Conservation (phyloP, 1,284 basidiomycete species). For the Tylopilus sp. region DNA sequence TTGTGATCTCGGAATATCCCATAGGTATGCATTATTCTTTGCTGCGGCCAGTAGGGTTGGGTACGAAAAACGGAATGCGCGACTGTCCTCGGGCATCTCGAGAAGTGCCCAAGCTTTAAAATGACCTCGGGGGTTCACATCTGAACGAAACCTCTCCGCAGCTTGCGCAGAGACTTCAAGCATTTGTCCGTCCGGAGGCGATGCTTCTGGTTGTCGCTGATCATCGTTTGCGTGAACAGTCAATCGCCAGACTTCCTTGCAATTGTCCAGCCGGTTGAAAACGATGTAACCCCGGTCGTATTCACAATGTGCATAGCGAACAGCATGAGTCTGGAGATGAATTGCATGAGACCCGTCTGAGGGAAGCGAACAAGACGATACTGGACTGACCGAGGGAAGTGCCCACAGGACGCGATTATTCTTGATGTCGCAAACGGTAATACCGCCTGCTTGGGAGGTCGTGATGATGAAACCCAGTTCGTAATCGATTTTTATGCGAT, state of each 20-base stretch:
- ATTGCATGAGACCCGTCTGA: constrained; percentile 14
- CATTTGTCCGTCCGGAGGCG: constrained; percentile 52
- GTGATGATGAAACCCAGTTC: constrained; percentile 65
- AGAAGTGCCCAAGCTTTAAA: constrained; percentile 72
- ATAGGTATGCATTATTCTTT: constrained; percentile 61
- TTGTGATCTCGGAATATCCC: constrained; percentile 64
- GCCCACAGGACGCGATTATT: constrained; percentile 65
- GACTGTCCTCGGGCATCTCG: constrained; percentile 54
- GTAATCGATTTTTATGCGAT: constrained; percentile 82
- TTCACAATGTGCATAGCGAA: constrained; percentile 75
- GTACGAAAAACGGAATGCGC: constrained; percentile 76
- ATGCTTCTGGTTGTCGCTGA: constrained; percentile 36
- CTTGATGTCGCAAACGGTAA: constrained; percentile 65
- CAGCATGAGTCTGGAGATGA: constrained; percentile 58
- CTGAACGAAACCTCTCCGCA: constrained; percentile 14
- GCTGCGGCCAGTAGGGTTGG: constrained; percentile 68
- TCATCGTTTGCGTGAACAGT: constrained; percentile 42
- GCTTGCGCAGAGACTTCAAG: constrained; percentile 34
- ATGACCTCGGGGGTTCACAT: constrained; percentile 48
- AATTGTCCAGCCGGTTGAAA: constrained; percentile 67
- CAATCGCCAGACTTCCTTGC: constrained; percentile 78
- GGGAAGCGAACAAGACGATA: background rate
- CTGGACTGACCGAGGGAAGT: constrained; percentile 56
- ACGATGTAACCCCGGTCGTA: constrained; percentile 78
- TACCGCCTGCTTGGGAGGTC: constrained; percentile 63